Conservation (phyloP, 441 rosid genomes). For the Brassica hybrid region DNA sequence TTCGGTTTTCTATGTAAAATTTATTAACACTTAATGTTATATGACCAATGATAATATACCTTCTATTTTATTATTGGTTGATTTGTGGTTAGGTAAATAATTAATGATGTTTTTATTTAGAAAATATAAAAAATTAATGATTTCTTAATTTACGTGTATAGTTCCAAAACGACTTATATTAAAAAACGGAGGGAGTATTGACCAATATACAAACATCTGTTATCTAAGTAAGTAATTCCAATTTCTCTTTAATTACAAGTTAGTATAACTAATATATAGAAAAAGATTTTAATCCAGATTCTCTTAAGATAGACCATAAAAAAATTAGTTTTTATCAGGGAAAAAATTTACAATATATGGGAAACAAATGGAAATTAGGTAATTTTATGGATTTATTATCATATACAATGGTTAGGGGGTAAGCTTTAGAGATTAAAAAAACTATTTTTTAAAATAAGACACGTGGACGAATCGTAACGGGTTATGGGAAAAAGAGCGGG, state of each 20-base stretch:
- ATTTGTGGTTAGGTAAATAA: too few species aligned
- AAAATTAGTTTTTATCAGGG: background rate
- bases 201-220: background rate
- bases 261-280: background rate
- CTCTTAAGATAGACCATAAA: background rate
- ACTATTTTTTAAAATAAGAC: conserved; percentile 2
- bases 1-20: too few species aligned
- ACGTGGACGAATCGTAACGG: conserved; percentile 35
- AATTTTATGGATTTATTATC: background rate
- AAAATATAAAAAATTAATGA: too few species aligned
- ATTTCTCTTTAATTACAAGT: background rate
- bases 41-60: too few species aligned
- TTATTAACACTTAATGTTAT: too few species aligned
- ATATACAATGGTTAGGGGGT: too few species aligned
- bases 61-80: too few species aligned
- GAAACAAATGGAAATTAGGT: background rate
- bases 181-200: too few species aligned
- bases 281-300: background rate
- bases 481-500: conserved; percentile 27
- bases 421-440: background rate
- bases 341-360: background rate
- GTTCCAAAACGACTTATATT: too few species aligned
- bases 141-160: too few species aligned
- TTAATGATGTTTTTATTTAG: too few species aligned
- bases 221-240: background rate